Percentiles rank a stretch among this genome's conserved stretches.
Evolutionary conservation across 805 yeast species (phyloP).

Genomic region (Kluyveromyces siamensis): DNA sequence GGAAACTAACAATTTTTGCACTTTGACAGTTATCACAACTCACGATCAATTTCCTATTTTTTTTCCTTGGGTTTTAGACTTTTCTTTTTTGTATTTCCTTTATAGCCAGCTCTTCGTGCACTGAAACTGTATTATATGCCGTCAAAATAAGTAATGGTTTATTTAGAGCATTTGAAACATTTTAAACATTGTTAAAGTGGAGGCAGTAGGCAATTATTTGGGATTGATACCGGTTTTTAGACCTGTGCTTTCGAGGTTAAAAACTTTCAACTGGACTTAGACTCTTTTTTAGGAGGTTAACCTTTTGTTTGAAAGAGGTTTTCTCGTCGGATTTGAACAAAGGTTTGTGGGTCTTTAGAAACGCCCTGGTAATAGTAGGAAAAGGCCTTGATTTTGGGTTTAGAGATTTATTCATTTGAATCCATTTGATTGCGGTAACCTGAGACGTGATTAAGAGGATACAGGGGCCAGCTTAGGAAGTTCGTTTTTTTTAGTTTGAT

Average conservation of each 20-base stretch:
- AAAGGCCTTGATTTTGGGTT: too few relatives aligned
- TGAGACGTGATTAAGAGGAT: too few relatives aligned
- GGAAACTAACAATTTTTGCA: too few relatives aligned
- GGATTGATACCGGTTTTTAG: not conserved
- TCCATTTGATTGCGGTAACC: too few relatives aligned
- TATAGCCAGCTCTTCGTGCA: constrained; percentile 1
- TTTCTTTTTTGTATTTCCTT: not conserved
- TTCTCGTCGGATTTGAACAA: not conserved
- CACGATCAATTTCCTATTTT: not conserved
- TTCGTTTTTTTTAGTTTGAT: too few relatives aligned
- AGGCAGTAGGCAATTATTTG: too few relatives aligned
- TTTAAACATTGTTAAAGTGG: not conserved
- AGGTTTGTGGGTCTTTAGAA: not conserved
- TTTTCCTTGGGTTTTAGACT: not conserved
- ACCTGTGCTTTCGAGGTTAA: not conserved
- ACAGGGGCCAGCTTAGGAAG: too few relatives aligned
- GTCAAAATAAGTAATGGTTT: not conserved
- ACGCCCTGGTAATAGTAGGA: not conserved
- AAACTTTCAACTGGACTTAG: not conserved
- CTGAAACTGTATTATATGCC: not conserved
- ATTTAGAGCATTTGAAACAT: not conserved
- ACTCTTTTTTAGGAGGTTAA: not conserved
- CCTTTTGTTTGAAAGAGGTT: not conserved
- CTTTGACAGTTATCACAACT: not conserved
- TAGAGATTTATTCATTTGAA: too few relatives aligned